These are phyloP conservation scores for Populus euphratica DNA, from an alignment of 345 rosid genomes.

Conservation along the genomic window DNA sequence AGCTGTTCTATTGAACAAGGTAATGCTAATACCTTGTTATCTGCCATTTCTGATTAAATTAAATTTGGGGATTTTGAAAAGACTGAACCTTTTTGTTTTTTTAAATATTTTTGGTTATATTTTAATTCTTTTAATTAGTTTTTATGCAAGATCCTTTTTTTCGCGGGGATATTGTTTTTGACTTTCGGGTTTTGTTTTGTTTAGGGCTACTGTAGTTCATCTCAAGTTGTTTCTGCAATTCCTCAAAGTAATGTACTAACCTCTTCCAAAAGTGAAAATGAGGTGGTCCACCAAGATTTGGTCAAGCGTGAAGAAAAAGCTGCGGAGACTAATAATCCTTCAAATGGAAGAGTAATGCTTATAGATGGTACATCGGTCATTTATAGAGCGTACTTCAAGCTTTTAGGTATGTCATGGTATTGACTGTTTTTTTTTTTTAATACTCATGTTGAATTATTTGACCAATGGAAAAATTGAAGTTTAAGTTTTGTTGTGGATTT, in stretches of 20 bases:
- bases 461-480: neutral
- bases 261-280: constrained; percentile 32
- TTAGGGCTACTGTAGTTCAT: constrained; percentile 51
- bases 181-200: neutral
- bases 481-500: neutral
- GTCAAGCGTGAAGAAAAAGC: constrained; percentile 35
- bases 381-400: constrained; percentile 94
- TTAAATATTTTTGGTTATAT: neutral
- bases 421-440: neutral
- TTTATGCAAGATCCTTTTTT: neutral
- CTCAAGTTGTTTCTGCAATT: constrained; percentile 30
- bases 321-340: constrained; percentile 31
- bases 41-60: no score
- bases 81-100: no score
- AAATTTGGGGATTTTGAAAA: neutral
- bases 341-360: constrained; percentile 80
- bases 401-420: constrained; percentile 53
- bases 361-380: constrained; percentile 92
- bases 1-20: constrained; percentile 8
- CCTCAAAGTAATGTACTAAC: constrained; percentile 22
- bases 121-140: neutral
- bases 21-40: neutral
- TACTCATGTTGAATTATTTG: neutral
- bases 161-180: neutral
- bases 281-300: constrained; percentile 24